These are phyloP conservation scores for Trichoderma parareesei DNA, from an alignment of 495 filamentous ascomycete species.

Conservation along the genomic window DNA sequence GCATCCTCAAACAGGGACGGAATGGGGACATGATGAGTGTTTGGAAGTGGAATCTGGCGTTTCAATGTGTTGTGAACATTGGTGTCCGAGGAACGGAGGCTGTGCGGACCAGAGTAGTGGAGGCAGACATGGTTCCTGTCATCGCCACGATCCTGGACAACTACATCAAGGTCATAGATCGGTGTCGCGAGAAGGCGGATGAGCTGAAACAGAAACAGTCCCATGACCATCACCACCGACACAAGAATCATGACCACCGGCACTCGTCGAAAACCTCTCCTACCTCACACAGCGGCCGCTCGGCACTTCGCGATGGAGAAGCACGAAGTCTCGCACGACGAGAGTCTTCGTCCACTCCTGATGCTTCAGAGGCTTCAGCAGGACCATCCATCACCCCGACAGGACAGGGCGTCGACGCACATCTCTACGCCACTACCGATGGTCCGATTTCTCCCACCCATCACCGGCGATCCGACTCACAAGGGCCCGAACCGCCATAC, in stretches of 20 bases:
- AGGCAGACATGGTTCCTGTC: slow-evolving; percentile 98
- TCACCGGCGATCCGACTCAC: slow-evolving; percentile 50
- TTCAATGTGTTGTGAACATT: slow-evolving; percentile 98
- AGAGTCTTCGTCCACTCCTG: slow-evolving; percentile 14
- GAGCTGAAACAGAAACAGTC: slow-evolving; percentile 46
- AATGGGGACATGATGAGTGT: slow-evolving; percentile 98
- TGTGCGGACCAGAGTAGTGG: slow-evolving; percentile 89
- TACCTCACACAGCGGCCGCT: slow-evolving; percentile 31
- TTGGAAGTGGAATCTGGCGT: slow-evolving; percentile 99
- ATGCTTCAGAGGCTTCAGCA: slow-evolving; percentile 38
- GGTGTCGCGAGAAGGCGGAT: slow-evolving; percentile 76
- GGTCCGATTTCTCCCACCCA: slow-evolving; percentile 29
- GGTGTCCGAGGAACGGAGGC: slow-evolving; percentile 90
- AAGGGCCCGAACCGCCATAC: slow-evolving; percentile 37
- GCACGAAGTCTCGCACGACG: not conserved
- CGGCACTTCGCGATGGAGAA: not conserved
- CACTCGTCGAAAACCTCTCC: slow-evolving; percentile 37
- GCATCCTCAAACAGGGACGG: slow-evolving; percentile 92
- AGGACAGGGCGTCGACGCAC: slow-evolving; percentile 34
- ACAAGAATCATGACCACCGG: slow-evolving; percentile 33
- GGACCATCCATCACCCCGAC: slow-evolving; percentile 34
- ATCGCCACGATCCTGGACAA: slow-evolving; percentile 99
- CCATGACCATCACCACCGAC: slow-evolving; percentile 32
- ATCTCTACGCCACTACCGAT: not conserved
- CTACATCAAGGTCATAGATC: slow-evolving; percentile 93